These are phyloP conservation scores for Debaryomyces nepalensis DNA, from an alignment of 1,139 yeast genomes.

Conservation along the genomic window DNA sequence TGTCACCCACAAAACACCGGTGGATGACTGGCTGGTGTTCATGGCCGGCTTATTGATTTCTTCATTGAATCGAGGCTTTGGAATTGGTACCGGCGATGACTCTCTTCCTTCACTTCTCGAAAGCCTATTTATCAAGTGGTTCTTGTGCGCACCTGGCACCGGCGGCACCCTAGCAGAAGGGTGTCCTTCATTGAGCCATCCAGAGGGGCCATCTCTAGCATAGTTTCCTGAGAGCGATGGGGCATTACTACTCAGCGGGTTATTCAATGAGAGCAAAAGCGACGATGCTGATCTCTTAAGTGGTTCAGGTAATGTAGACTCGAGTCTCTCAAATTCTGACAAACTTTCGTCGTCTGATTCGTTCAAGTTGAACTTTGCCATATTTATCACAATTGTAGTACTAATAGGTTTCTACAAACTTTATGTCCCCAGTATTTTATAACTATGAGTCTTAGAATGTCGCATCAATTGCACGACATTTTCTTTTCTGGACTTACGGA, in stretches of 20 bases:
- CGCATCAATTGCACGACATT: not conserved
- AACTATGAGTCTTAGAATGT: conserved; percentile 6
- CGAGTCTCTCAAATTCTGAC: conserved; percentile 48
- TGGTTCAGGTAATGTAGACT: conserved; percentile 49
- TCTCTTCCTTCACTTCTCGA: conserved; percentile 43
- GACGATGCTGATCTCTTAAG: conserved; percentile 48
- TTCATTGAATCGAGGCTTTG: conserved; percentile 51
- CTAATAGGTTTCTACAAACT: not conserved
- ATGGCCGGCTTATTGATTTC: conserved; percentile 61
- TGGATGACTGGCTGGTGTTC: conserved; percentile 64
- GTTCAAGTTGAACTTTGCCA: conserved; percentile 12
- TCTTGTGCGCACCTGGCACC: conserved; percentile 18
- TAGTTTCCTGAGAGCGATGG: not conserved
- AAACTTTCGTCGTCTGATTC: conserved; percentile 32
- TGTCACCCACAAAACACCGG: conserved; percentile 74
- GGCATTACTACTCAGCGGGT: conserved; percentile 13
- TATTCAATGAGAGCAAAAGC: conserved; percentile 37
- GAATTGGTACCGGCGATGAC: conserved; percentile 56
- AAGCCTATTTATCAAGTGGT: conserved; percentile 36
- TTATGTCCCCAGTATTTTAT: conserved; percentile 1
- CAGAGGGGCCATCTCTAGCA: not conserved
- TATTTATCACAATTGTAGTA: not conserved
- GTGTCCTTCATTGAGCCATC: conserved; percentile 20
- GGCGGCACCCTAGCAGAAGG: conserved; percentile 30
- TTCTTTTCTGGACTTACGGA: too few species aligned